Percentiles rank a stretch among this genome's conserved stretches.
phyloP scores from a whole-genome alignment of 768 basidiomycete genomes.

The Tricholoma hemisulphureum region DNA sequence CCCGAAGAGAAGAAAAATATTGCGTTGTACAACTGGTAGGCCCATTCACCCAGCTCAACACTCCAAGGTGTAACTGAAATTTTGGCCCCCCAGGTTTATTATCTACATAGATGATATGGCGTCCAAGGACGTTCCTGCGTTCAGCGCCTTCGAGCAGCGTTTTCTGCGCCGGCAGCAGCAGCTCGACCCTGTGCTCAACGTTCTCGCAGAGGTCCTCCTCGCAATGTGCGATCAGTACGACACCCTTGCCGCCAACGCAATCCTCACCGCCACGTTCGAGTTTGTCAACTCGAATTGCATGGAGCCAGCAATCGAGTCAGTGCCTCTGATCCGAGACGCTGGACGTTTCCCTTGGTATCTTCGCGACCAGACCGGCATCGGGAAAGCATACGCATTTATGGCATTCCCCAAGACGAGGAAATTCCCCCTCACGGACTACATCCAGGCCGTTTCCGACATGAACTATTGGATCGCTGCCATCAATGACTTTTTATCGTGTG shows the following conservation, averaged over 20 bases:
- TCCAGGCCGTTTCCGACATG: slow-evolving; percentile 21
- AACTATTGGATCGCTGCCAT: slow-evolving; percentile 13
- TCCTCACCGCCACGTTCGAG: slow-evolving; percentile 18
- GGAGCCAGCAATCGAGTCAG: slow-evolving; percentile 10
- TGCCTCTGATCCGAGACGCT: slow-evolving; percentile 5
- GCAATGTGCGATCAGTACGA: too few species aligned
- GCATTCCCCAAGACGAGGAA: slow-evolving; percentile 14
- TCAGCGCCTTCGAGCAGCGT: slow-evolving; percentile 15
- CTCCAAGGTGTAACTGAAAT: not conserved
- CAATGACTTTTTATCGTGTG: slow-evolving; percentile 25
- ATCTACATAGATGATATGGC: slow-evolving; percentile 20
- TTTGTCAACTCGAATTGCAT: slow-evolving; percentile 16
- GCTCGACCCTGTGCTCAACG: slow-evolving; percentile 16
- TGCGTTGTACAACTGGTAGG: slow-evolving; percentile 20
- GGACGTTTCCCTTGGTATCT: slow-evolving; percentile 19
- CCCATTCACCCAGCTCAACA: too few species aligned
- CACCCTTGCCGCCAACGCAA: slow-evolving; percentile 15
- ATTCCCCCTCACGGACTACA: slow-evolving; percentile 12
- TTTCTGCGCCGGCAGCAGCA: slow-evolving; percentile 14
- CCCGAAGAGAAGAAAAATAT: slow-evolving; percentile 16
- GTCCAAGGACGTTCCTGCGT: slow-evolving; percentile 5
- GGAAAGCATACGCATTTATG: slow-evolving; percentile 14
- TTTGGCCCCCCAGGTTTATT: slow-evolving; percentile 12
- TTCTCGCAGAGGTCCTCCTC: slow-evolving; percentile 8
- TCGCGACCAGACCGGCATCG: slow-evolving; percentile 17